Base-by-base conservation (phyloP, 192 early-diverging fungal species). In the Pilobolus umbonatus region DNA sequence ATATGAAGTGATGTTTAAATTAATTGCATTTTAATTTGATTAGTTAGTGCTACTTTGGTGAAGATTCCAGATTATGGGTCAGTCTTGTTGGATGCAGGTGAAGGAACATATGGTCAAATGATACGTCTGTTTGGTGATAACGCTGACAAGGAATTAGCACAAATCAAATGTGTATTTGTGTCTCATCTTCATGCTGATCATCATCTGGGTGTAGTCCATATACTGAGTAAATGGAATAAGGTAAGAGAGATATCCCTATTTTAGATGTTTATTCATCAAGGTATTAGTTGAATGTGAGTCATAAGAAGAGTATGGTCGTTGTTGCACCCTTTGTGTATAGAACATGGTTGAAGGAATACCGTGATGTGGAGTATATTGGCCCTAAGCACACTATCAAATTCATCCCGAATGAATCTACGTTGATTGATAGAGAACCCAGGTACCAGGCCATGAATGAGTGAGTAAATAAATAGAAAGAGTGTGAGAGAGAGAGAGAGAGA, bases 181-280 rank as follows among this genome's bases (percentile, higher is more conserved):
- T 95, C 93, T 34, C 96, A 99, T 67, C 71, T 99, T 75, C 96
- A 99, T 69, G 97, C 95, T 25, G 97, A 99, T 71, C 97, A 99
- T 62, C 97, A 98, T 67, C 71, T 99, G 19, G 97, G 97, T 3
- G 72, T 85, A 4, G 73, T 91, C 5, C 67, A 81, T 25, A 55
- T 99, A 38, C 71, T 98, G 51, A 74, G 67, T 19, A 78, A 80
- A 51, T 86, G 92, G 83, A 81, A 75, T 54, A 59, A 82, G 75
- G 76, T 89, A 75, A 54, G 39, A 3, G n/a, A 29, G 25, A 5
- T 4, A 5, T 7, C 14, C 11, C 11, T 11, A 8, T 35, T 35
- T 35, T 35, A 35, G 5, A 35, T 35, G 11, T 10, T n/a, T 49
- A 6, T 14, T 12, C 5, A 46, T 50, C 10, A 30, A 45, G 2